Evolutionary conservation across 2,329 filamentous ascomycete species (phyloP).

Genomic region (Catunica adiposa): DNA sequence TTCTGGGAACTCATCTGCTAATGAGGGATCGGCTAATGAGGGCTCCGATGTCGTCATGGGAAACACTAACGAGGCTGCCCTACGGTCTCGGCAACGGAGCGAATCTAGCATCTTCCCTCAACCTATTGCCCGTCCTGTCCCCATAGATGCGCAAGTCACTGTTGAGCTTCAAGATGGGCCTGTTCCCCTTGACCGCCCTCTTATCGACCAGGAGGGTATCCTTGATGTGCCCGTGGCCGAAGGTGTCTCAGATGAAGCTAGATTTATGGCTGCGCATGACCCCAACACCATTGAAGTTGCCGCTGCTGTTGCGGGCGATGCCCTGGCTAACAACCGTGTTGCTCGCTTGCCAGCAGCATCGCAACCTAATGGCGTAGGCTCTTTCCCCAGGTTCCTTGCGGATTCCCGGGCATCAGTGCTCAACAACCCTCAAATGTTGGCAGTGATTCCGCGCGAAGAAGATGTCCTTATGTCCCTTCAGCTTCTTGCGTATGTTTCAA

Average conservation of each 20-base stretch:
- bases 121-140: conserved; percentile 41
- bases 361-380: conserved; percentile 33
- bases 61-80: conserved; percentile 46
- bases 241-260: conserved; percentile 67
- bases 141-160: conserved; percentile 64
- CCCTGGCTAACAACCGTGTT: conserved; percentile 35
- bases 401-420: conserved; percentile 45
- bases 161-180: conserved; percentile 72
- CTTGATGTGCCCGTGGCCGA: conserved; percentile 60
- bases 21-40: conserved; percentile 67
- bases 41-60: conserved; percentile 63
- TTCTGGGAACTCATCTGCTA: conserved; percentile 68
- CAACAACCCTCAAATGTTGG: conserved; percentile 57
- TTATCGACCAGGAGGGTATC: conserved; percentile 22
- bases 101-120: neutral
- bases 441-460: conserved; percentile 89
- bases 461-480: conserved; percentile 97
- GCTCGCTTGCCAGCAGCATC: conserved; percentile 9
- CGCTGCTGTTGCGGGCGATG: conserved; percentile 43
- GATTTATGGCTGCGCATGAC: conserved; percentile 86
- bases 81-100: neutral
- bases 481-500: conserved; percentile 90
- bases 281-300: conserved; percentile 71
- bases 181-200: conserved; percentile 49
- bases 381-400: conserved; percentile 62